Evolutionary conservation across 495 filamentous ascomycete species (phyloP).

Genomic region (Hypoxylon fragiforme): DNA sequence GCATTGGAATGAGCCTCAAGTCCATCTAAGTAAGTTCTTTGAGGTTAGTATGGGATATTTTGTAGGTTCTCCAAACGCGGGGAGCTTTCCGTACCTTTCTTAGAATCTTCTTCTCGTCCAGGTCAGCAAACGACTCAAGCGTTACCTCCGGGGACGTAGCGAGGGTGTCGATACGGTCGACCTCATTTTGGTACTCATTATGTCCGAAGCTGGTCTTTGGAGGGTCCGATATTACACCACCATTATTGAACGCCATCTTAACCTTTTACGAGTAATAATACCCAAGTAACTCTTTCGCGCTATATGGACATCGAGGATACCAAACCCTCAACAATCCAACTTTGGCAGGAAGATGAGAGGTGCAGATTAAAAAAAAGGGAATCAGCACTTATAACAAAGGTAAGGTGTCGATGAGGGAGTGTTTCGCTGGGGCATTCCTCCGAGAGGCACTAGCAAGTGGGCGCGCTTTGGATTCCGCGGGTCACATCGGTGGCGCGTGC

Average conservation of each 20-base stretch:
- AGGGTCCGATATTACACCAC: slow-evolving; percentile 14
- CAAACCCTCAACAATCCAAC: too few species aligned
- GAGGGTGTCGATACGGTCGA: slow-evolving; percentile 19
- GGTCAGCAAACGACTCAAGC: slow-evolving; percentile 42
- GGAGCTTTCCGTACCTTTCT: slow-evolving; percentile 45
- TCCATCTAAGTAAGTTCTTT: slow-evolving; percentile 46
- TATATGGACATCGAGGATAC: slow-evolving; percentile 3
- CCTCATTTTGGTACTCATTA: slow-evolving; percentile 7
- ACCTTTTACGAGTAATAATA: too few species aligned
- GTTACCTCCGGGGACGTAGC: slow-evolving; percentile 22
- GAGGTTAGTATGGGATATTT: slow-evolving; percentile 7
- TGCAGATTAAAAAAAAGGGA: background rate
- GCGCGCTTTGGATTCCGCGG: slow-evolving; percentile 12
- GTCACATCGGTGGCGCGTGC: slow-evolving; percentile 14
- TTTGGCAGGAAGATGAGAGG: background rate
- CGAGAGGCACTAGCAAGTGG: slow-evolving; percentile 11
- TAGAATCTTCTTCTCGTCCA: slow-evolving; percentile 51
- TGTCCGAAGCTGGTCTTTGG: slow-evolving; percentile 12
- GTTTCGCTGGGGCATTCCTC: slow-evolving; percentile 20
- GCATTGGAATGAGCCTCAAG: slow-evolving; percentile 62
- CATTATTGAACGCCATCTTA: slow-evolving; percentile 16
- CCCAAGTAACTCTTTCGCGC: too few species aligned
- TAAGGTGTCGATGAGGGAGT: background rate
- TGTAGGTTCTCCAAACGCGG: background rate
- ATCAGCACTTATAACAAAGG: slow-evolving; percentile 16